phyloP scores from a whole-genome alignment of 208 protist genomes.

The Acanthamoeba healyi region DNA sequence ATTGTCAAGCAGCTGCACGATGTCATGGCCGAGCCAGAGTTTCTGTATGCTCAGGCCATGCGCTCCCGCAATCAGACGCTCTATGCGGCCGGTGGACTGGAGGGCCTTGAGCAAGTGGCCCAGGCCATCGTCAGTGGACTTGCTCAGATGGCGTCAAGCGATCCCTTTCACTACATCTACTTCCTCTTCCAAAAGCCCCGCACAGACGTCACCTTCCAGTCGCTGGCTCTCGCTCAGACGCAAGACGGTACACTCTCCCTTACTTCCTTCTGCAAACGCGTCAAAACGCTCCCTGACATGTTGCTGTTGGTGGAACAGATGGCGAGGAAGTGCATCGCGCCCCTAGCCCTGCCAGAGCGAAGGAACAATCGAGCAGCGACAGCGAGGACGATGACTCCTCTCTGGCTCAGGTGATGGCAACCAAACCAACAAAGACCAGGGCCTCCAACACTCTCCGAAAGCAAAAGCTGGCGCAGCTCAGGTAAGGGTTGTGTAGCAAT shows the following conservation, averaged over 20 bases:
- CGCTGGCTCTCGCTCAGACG: not conserved
- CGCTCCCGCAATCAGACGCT: not conserved
- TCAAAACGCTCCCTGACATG: not conserved
- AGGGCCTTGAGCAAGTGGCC: constrained; percentile 21
- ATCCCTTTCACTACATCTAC: constrained; percentile 26
- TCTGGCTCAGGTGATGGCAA: too few relatives aligned
- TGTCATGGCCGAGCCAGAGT: constrained; percentile 9
- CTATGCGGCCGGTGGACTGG: not conserved
- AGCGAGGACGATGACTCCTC: not conserved
- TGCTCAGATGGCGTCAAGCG: not conserved
- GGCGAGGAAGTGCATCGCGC: not conserved
- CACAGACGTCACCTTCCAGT: constrained; percentile 9
- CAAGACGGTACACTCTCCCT: not conserved
- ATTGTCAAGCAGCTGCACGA: constrained; percentile 35
- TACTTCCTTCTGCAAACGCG: not conserved
- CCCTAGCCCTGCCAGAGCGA: not conserved
- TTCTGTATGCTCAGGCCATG: not conserved
- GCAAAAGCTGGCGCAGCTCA: not conserved
- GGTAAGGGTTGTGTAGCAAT: too few relatives aligned
- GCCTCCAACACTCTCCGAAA: not conserved
- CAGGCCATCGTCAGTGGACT: not conserved
- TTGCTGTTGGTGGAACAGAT: not conserved
- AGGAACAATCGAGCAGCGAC: not conserved
- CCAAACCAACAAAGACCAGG: not conserved
- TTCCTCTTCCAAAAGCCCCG: constrained; percentile 30